A percentile compares a stretch with the other conserved stretches of the same genome.
phyloP scores from a whole-genome alignment of 345 rosid species.

The Sonneratia caseolaris region DNA sequence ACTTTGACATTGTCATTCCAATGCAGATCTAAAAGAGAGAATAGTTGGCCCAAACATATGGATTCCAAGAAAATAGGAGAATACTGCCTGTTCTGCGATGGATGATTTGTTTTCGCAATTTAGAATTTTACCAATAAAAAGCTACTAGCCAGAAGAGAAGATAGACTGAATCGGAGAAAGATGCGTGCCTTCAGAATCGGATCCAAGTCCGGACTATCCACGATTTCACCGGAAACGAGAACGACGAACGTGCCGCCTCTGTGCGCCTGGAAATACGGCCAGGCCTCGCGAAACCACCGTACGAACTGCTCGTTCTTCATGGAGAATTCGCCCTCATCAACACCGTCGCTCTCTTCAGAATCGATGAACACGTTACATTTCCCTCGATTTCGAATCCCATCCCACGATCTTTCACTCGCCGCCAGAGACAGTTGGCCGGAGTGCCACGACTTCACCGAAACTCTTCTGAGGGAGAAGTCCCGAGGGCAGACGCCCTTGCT shows the following conservation, averaged over 20 bases:
- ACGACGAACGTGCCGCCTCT: constrained; percentile 69
- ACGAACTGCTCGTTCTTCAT: constrained; percentile 61
- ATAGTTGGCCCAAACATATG: background rate
- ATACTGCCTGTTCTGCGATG: background rate
- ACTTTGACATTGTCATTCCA: background rate
- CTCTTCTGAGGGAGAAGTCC: background rate
- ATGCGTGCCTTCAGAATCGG: constrained; percentile 55
- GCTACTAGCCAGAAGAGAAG: background rate
- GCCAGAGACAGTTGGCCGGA: background rate
- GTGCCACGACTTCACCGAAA: background rate
- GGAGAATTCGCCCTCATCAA: background rate
- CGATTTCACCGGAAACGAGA: constrained; percentile 59
- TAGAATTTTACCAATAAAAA: background rate
- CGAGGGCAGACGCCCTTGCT: background rate
- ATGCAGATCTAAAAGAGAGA: background rate
- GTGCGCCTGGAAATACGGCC: constrained; percentile 95
- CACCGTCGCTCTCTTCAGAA: background rate
- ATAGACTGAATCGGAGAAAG: background rate
- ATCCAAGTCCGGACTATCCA: constrained; percentile 46
- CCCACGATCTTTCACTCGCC: background rate
- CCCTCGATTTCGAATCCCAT: background rate
- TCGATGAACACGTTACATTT: constrained; percentile 4
- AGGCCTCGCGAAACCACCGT: constrained; percentile 95
- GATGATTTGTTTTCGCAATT: background rate
- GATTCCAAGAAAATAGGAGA: background rate